Conservation (phyloP, 1,284 basidiomycete species). For the Melampsora americana region DNA sequence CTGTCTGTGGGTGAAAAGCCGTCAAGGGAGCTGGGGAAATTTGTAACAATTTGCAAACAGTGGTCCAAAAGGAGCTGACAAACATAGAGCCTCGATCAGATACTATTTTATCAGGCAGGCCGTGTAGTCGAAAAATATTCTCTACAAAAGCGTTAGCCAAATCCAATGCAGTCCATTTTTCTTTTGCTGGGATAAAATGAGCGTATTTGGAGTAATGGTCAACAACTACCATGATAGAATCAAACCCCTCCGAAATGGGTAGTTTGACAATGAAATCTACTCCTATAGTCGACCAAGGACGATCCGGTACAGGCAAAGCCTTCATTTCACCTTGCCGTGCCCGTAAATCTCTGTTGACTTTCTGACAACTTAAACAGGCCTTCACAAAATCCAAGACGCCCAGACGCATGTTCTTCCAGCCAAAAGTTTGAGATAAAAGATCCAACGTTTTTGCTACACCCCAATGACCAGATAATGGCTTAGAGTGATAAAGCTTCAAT, state of each 20-base stretch:
- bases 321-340: neutral
- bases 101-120: conserved; percentile 3
- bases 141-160: neutral
- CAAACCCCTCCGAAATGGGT: neutral
- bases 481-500: neutral
- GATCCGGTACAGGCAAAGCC: neutral
- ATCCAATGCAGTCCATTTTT: neutral
- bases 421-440: neutral
- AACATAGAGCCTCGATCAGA: conserved; percentile 17
- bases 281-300: neutral
- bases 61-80: conserved; percentile 11
- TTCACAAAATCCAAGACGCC: neutral
- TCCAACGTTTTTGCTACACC: neutral
- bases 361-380: neutral
- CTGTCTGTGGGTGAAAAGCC: conserved; percentile 23
- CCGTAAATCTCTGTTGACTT: neutral
- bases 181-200: neutral
- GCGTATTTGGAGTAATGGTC: neutral
- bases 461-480: neutral
- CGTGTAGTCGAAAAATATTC: neutral
- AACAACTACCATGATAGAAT: neutral
- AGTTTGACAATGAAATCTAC: conserved; percentile 16
- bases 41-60: neutral
- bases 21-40: conserved; percentile 15
- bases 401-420: neutral